Evolutionary conservation across 306 rosid genomes (phyloP).

Genomic region (Cicer yamashitae): DNA sequence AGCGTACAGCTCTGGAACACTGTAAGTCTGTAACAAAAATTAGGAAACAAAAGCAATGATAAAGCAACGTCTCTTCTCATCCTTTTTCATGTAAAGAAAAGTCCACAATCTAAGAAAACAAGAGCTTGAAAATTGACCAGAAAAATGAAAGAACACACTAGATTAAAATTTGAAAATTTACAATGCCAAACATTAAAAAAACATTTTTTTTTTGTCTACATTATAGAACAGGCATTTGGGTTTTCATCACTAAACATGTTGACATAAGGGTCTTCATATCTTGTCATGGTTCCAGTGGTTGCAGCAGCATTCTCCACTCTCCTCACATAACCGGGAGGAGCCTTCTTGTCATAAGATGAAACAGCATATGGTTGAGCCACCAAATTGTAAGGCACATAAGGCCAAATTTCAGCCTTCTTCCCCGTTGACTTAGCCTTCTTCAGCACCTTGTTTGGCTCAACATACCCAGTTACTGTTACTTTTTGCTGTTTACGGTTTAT

Average conservation of each 20-base stretch:
- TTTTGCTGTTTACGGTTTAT: slow-evolving; percentile 95
- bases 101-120: slow-evolving; percentile 39
- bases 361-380: slow-evolving; percentile 88
- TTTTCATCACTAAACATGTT: slow-evolving; percentile 96
- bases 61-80: slow-evolving; percentile 45
- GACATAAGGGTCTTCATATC: slow-evolving; percentile 84
- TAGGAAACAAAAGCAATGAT: slow-evolving; percentile 32
- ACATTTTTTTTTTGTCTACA: slow-evolving; percentile 53
- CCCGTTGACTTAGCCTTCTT: slow-evolving; percentile 95
- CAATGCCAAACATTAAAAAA: slow-evolving; percentile 15
- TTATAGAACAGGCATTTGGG: slow-evolving; percentile 94
- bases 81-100: slow-evolving; percentile 45
- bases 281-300: slow-evolving; percentile 56
- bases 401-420: slow-evolving; percentile 94
- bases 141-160: slow-evolving; percentile 33
- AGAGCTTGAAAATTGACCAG: slow-evolving; percentile 37
- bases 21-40: slow-evolving; percentile 24
- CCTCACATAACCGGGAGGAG: slow-evolving; percentile 96
- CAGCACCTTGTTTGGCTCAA: slow-evolving; percentile 86
- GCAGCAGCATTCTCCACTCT: slow-evolving; percentile 64
- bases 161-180: slow-evolving; percentile 57
- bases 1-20: slow-evolving; percentile 23
- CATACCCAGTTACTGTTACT: slow-evolving; percentile 84
- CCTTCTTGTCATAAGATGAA: slow-evolving; percentile 89
- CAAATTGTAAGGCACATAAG: slow-evolving; percentile 84